A percentile compares a stretch with the other conserved stretches of the same genome.
Evolutionary conservation across 2,329 filamentous ascomycete genomes (phyloP).

Genomic region (Metarhizium brunneum): DNA sequence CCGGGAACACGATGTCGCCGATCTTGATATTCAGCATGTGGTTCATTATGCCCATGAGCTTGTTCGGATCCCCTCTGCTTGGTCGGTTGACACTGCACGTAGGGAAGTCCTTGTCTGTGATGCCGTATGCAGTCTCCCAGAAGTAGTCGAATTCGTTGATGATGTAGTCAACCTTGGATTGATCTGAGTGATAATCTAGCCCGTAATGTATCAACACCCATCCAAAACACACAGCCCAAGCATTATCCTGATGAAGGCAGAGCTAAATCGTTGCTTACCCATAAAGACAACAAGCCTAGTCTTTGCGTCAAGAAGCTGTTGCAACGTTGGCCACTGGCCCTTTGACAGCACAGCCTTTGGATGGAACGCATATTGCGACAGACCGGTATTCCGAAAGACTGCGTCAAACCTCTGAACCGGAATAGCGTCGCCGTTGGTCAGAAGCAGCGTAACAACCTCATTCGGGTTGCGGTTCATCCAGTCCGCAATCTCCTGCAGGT

Average conservation of each 20-base stretch:
- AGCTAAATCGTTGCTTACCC: conserved; percentile 30
- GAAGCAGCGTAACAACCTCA: conserved; percentile 53
- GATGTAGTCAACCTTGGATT: conserved; percentile 47
- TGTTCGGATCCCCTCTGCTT: conserved; percentile 22
- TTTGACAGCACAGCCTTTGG: conserved; percentile 32
- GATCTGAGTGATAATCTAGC: conserved; percentile 50
- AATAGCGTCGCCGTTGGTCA: conserved; percentile 54
- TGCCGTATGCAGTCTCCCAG: conserved; percentile 66
- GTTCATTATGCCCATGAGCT: conserved; percentile 36
- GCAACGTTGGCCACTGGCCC: conserved; percentile 60
- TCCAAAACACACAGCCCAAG: not conserved
- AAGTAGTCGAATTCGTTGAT: conserved; percentile 55
- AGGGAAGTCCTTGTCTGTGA: conserved; percentile 48
- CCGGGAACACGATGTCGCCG: conserved; percentile 25
- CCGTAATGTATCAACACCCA: not conserved
- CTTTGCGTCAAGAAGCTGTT: conserved; percentile 50
- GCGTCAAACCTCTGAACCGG: conserved; percentile 44
- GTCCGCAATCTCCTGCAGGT: conserved; percentile 45
- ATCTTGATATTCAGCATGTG: conserved; percentile 24
- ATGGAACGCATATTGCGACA: conserved; percentile 47
- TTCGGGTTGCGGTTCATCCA: conserved; percentile 51
- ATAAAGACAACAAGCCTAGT: conserved; percentile 65
- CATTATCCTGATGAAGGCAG: not conserved
- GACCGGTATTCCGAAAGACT: conserved; percentile 44
- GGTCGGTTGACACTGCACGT: conserved; percentile 60